A percentile compares a stretch with the other conserved stretches of the same genome.
Conservation (phyloP, 108 stramenopile species). For the Discostella pseudostelligera region DNA sequence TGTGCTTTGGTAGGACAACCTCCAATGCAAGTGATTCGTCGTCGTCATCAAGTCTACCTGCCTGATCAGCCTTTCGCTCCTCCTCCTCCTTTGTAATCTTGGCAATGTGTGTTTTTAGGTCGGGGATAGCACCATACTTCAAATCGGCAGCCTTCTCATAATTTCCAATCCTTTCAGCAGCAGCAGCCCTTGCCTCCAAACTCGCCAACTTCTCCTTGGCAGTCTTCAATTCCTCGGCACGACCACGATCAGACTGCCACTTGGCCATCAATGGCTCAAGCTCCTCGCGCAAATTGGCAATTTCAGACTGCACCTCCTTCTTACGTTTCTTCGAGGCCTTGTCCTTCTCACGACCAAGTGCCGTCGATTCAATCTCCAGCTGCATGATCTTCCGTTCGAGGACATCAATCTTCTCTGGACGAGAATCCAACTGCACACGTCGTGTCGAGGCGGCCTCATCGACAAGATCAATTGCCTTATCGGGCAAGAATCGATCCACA, state of each 20-base stretch:
- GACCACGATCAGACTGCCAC: slow-evolving; percentile 83
- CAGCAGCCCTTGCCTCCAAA: slow-evolving; percentile 76
- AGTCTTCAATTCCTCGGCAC: slow-evolving; percentile 77
- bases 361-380: slow-evolving; percentile 94
- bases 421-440: slow-evolving; percentile 87
- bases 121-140: slow-evolving; percentile 92
- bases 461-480: slow-evolving; percentile 94
- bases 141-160: slow-evolving; percentile 92
- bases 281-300: slow-evolving; percentile 69
- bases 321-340: slow-evolving; percentile 72
- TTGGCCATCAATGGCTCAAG: slow-evolving; percentile 62
- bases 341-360: slow-evolving; percentile 83
- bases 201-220: slow-evolving; percentile 84
- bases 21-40: slow-evolving; percentile 73
- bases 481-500: slow-evolving; percentile 90
- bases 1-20: slow-evolving; percentile 78
- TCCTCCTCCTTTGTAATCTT: slow-evolving; percentile 70
- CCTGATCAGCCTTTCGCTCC: slow-evolving; percentile 54
- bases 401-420: slow-evolving; percentile 88
- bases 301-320: slow-evolving; percentile 61
- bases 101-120: slow-evolving; percentile 70
- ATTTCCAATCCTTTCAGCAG: slow-evolving; percentile 90
- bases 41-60: slow-evolving; percentile 27
- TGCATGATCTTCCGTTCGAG: slow-evolving; percentile 85
- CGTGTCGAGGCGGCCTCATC: slow-evolving; percentile 94